phyloP scores from a whole-genome alignment of 192 early-diverging fungal species.

The Coemansia sp. region DNA sequence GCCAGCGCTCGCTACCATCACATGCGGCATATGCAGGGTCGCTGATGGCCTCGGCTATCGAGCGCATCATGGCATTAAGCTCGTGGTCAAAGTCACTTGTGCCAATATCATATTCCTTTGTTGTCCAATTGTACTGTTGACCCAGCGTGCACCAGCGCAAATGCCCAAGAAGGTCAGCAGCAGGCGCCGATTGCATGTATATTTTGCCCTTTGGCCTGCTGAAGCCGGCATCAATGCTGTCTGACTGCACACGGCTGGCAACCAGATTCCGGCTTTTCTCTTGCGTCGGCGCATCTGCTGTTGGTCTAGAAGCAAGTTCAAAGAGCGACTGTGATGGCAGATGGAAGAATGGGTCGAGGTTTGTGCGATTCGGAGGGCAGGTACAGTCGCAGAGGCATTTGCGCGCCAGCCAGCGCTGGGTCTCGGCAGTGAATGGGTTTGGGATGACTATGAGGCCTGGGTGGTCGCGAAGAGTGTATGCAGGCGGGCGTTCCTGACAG shows the following conservation, averaged over 20 bases:
- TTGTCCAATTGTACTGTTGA: conserved; percentile 79
- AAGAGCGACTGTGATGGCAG: conserved; percentile 61
- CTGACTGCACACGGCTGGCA: conserved; percentile 32
- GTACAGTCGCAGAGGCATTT: conserved; percentile 77
- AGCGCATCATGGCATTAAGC: conserved; percentile 59
- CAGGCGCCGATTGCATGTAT: conserved; percentile 23
- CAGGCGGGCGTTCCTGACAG: conserved; percentile 26
- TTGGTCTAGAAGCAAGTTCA: conserved; percentile 7
- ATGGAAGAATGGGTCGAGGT: conserved; percentile 85
- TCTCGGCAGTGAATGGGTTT: conserved; percentile 67
- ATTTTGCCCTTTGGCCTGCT: conserved; percentile 29
- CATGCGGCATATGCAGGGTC: conserved; percentile 18
- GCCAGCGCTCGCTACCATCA: conserved; percentile 4
- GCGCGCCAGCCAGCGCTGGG: conserved; percentile 69
- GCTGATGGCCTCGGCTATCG: conserved; percentile 66
- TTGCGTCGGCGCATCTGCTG: conserved; percentile 56
- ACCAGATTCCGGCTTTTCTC: conserved; percentile 35
- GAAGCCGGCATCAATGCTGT: conserved; percentile 30
- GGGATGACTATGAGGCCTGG: conserved; percentile 80
- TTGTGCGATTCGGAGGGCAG: conserved; percentile 76
- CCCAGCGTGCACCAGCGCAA: conserved; percentile 77
- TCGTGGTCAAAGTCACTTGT: conserved; percentile 64
- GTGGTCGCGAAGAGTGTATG: conserved; percentile 39
- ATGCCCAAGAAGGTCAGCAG: conserved; percentile 21
- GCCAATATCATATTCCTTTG: conserved; percentile 67